Conservation (phyloP, 2,329 filamentous ascomycete species). For the Penicillium sp. region DNA sequence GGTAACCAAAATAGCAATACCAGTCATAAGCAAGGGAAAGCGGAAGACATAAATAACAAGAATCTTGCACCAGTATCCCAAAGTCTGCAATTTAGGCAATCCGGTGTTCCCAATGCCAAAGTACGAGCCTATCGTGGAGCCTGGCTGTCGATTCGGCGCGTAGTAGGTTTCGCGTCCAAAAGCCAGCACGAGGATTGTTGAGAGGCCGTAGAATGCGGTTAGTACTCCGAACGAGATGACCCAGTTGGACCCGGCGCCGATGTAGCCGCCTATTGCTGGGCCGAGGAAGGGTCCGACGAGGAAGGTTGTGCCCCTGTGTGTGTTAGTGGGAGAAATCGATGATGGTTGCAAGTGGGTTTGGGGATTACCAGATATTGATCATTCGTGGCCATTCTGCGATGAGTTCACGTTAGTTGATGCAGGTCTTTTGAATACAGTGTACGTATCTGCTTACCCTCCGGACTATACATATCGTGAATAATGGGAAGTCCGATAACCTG, state of each 20-base stretch:
- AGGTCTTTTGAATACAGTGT: neutral
- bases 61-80: constrained; percentile 29
- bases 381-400: constrained; percentile 40
- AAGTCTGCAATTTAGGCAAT: constrained; percentile 29
- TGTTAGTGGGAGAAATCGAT: neutral
- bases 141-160: constrained; percentile 14
- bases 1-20: constrained; percentile 39
- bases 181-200: constrained; percentile 37
- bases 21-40: constrained; percentile 34
- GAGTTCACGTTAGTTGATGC: neutral
- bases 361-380: constrained; percentile 43
- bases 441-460: constrained; percentile 22
- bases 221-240: constrained; percentile 39
- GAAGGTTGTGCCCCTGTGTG: constrained; percentile 39
- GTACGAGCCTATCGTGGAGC: constrained; percentile 29
- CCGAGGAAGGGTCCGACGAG: constrained; percentile 44
- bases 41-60: constrained; percentile 36
- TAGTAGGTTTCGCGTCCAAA: constrained; percentile 43
- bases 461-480: constrained; percentile 44
- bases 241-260: constrained; percentile 38
- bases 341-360: neutral
- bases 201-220: constrained; percentile 40
- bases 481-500: constrained; percentile 46
- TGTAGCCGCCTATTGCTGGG: constrained; percentile 43
- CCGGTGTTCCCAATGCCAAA: constrained; percentile 37